Evolutionary conservation across 176 grass and related monocot species (phyloP).

Genomic region (Carex scoparia): DNA sequence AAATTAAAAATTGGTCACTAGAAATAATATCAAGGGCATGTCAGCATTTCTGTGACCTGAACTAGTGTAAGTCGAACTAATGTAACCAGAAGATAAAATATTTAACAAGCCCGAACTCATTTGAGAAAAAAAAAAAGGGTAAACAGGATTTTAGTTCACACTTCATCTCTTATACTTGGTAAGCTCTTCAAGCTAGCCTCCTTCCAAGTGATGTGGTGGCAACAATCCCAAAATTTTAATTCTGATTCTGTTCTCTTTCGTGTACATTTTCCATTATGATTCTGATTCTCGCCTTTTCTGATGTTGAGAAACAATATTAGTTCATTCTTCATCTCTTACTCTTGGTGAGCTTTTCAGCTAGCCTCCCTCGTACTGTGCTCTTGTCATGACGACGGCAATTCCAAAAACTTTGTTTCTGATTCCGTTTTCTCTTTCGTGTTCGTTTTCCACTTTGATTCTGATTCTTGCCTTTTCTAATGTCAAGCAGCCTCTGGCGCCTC

Average conservation of each 20-base stretch:
- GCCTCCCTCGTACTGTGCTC: conserved; percentile 37
- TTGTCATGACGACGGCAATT: conserved; percentile 20
- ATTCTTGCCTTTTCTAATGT: conserved; percentile 24
- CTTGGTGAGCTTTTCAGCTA: conserved; percentile 38
- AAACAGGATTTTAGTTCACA: neutral
- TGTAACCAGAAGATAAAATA: neutral
- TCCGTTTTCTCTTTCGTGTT: conserved; percentile 32
- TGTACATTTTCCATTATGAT: neutral
- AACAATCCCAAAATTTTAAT: conserved; percentile 18
- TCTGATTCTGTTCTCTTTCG: conserved; percentile 20
- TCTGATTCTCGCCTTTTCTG: neutral
- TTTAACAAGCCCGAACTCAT: neutral
- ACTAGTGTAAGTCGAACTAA: neutral
- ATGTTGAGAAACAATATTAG: neutral
- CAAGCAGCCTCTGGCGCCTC: conserved; percentile 50
- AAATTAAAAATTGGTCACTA: neutral
- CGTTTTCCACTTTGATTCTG: neutral
- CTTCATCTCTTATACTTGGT: neutral
- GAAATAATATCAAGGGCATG: neutral
- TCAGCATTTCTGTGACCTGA: neutral
- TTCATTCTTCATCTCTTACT: conserved; percentile 6
- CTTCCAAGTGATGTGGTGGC: neutral
- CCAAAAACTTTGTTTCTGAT: conserved; percentile 24
- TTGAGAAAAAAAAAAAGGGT: neutral
- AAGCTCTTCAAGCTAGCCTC: too few relatives aligned